These are phyloP conservation scores for Lactarius tabidus DNA, from an alignment of 768 basidiomycete species.

Conservation along the genomic window DNA sequence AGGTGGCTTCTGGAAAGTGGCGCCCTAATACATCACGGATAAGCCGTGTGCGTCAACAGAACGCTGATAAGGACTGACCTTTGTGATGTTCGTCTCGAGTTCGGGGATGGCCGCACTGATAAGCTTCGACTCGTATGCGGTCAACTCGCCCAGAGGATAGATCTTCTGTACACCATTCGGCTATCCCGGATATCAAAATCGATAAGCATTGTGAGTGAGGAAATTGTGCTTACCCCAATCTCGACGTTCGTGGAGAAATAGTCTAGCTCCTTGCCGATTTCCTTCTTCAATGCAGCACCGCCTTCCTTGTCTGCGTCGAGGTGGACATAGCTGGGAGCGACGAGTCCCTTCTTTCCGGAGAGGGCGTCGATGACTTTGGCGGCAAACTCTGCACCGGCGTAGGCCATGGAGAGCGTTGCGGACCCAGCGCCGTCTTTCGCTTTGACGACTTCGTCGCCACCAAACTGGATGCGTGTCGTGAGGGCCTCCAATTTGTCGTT, in stretches of 20 bases:
- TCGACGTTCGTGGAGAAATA: slow-evolving; percentile 90
- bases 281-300: slow-evolving; percentile 68
- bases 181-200: slow-evolving; percentile 41
- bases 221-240: slow-evolving; percentile 61
- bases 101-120: slow-evolving; percentile 80
- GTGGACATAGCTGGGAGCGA: slow-evolving; percentile 82
- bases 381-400: slow-evolving; percentile 89
- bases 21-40: slow-evolving; percentile 9
- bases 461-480: slow-evolving; percentile 86
- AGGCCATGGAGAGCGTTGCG: slow-evolving; percentile 96
- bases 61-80: slow-evolving; percentile 38
- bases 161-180: slow-evolving; percentile 80
- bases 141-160: slow-evolving; percentile 69
- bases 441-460: slow-evolving; percentile 97
- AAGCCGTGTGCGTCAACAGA: background rate
- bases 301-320: slow-evolving; percentile 67
- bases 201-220: background rate
- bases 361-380: slow-evolving; percentile 76
- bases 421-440: slow-evolving; percentile 94
- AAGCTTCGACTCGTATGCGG: slow-evolving; percentile 68
- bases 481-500: slow-evolving; percentile 52
- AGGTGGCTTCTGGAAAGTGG: slow-evolving; percentile 20
- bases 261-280: slow-evolving; percentile 69
- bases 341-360: slow-evolving; percentile 83
- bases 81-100: slow-evolving; percentile 66